Evolutionary conservation across 2,329 filamentous ascomycete genomes (phyloP).

Genomic region (Erysiphe neolycopersici): DNA sequence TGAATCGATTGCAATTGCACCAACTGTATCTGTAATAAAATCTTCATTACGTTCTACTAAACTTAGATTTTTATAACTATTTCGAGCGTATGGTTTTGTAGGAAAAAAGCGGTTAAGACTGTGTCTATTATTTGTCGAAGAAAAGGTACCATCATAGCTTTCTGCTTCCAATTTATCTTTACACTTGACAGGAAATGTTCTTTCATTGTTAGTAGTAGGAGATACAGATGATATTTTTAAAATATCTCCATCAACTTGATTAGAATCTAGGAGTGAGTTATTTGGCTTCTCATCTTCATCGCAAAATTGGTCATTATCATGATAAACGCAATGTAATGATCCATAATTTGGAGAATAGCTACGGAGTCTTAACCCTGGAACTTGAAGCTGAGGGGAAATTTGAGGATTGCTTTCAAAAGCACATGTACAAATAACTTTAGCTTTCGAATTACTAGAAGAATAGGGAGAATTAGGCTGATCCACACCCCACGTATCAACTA

Average conservation of each 20-base stretch:
- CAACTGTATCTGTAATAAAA: constrained; percentile 71
- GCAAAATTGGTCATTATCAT: constrained; percentile 4
- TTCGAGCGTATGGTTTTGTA: constrained; percentile 1
- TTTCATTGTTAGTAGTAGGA: constrained; percentile 2
- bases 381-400: neutral
- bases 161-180: constrained; percentile 1
- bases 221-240: constrained; percentile 3
- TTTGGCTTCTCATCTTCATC: constrained; percentile 7
- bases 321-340: constrained; percentile 10
- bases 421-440: neutral
- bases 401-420: neutral
- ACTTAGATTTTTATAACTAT: constrained; percentile 5
- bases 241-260: neutral
- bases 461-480: constrained; percentile 31
- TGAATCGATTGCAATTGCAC: constrained; percentile 75
- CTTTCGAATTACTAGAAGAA: neutral
- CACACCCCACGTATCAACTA: constrained; percentile 33
- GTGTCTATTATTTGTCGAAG: constrained; percentile 2
- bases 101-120: neutral
- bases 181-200: neutral
- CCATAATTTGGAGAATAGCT: constrained; percentile 3
- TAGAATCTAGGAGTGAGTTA: constrained; percentile 7
- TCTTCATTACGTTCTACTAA: constrained; percentile 18
- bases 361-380: neutral
- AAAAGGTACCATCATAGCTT: constrained; percentile 9